These are phyloP conservation scores for Lepiota brunneoincarnata DNA, from an alignment of 768 basidiomycete genomes.

Conservation along the genomic window DNA sequence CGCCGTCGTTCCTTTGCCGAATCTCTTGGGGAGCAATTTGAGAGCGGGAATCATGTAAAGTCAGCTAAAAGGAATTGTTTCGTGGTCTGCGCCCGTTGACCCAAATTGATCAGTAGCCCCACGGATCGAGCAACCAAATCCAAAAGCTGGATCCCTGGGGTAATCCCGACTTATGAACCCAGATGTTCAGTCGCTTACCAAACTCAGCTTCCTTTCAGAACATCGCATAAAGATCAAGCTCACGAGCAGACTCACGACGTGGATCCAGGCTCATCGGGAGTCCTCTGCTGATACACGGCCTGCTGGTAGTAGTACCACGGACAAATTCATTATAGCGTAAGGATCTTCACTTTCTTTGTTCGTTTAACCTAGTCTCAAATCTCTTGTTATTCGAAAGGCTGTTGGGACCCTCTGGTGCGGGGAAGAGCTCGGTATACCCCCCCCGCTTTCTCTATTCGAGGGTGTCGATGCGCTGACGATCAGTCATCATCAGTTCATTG, in stretches of 20 bases:
- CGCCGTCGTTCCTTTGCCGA: too few species aligned
- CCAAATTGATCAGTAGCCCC: too few species aligned
- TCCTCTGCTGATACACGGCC: not conserved
- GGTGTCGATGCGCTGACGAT: not conserved
- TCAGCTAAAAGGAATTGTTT: too few species aligned
- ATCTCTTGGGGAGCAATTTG: too few species aligned
- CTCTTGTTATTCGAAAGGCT: not conserved
- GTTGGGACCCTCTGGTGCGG: slow-evolving; percentile 6
- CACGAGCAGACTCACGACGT: not conserved
- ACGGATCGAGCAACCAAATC: too few species aligned
- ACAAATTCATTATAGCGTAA: slow-evolving; percentile 10
- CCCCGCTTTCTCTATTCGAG: not conserved
- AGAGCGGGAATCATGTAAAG: too few species aligned
- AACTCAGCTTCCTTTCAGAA: too few species aligned
- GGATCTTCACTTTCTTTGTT: not conserved
- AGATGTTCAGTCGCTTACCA: too few species aligned
- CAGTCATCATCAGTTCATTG: slow-evolving; percentile 1
- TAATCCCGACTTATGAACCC: too few species aligned
- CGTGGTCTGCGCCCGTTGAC: too few species aligned
- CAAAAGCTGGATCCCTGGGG: too few species aligned
- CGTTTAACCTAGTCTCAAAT: not conserved
- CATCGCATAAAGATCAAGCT: not conserved
- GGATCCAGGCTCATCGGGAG: not conserved
- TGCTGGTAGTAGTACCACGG: not conserved
- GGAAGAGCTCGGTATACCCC: slow-evolving; percentile 11